These are phyloP conservation scores for Tolypocladium ophioglossoides DNA, from an alignment of 2,329 filamentous ascomycete genomes.

Conservation along the genomic window DNA sequence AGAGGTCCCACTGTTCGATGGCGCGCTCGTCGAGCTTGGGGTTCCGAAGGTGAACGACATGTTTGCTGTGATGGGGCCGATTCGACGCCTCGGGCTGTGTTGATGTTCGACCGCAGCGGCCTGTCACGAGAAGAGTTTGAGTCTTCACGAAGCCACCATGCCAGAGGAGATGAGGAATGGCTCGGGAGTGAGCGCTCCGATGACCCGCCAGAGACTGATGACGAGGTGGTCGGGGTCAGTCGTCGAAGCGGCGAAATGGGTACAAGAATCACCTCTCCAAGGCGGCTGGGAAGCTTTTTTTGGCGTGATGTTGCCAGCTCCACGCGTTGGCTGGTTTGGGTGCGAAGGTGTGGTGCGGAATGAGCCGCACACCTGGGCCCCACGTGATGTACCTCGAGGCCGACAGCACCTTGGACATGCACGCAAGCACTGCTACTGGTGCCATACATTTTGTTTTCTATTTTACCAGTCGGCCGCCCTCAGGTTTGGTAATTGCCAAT, in stretches of 20 bases:
- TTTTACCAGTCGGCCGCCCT: not conserved
- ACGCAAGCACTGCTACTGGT: not conserved
- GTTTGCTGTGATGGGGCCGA: slow-evolving; percentile 4
- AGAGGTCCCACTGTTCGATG: slow-evolving; percentile 19
- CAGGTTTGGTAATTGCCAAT: not conserved
- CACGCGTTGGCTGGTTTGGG: slow-evolving; percentile 1
- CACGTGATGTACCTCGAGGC: slow-evolving; percentile 4
- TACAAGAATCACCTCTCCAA: not conserved
- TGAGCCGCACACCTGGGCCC: not conserved
- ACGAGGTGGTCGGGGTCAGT: not conserved
- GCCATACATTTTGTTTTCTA: not conserved
- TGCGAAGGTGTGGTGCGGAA: not conserved
- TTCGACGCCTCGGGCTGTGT: not conserved
- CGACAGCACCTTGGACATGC: not conserved
- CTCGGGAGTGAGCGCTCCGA: not conserved
- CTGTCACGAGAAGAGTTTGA: not conserved
- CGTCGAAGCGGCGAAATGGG: slow-evolving; percentile 1
- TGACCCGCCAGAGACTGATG: not conserved
- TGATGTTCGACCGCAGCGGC: not conserved
- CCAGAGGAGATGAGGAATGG: not conserved
- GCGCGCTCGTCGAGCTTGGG: slow-evolving; percentile 20
- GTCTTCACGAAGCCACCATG: slow-evolving; percentile 5
- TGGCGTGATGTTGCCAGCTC: slow-evolving; percentile 2
- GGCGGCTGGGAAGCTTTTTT: slow-evolving; percentile 5
- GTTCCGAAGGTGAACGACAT: slow-evolving; percentile 31